phyloP scores from a whole-genome alignment of 441 rosid genomes.

The Pelargonium citronellum region DNA sequence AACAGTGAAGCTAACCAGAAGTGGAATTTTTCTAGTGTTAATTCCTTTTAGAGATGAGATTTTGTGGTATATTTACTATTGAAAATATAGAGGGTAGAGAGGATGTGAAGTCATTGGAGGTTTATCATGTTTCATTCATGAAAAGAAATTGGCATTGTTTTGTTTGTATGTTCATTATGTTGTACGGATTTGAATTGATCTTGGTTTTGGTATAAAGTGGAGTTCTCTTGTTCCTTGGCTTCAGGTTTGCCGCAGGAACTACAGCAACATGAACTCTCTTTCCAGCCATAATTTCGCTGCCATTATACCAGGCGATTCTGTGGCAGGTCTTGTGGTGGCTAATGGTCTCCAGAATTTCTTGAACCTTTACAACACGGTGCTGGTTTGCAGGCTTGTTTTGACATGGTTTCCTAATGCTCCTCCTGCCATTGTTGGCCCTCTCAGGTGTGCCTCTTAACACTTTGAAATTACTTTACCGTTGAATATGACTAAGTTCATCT shows the following conservation, averaged over 20 bases:
- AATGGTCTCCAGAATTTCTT: constrained; percentile 25
- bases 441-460: constrained; percentile 15
- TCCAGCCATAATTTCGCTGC: constrained; percentile 25
- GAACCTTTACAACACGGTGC: constrained; percentile 27
- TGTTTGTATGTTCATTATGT: no score
- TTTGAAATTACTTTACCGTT: no score
- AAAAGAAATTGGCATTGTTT: no score
- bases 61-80: no score
- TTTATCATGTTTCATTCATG: no score
- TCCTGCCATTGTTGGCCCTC: constrained; percentile 26
- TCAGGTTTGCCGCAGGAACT: constrained; percentile 24
- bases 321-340: constrained; percentile 27
- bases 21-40: neutral
- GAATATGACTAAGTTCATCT: no score
- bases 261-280: constrained; percentile 9
- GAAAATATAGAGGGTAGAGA: no score
- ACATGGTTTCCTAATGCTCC: constrained; percentile 30
- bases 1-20: neutral
- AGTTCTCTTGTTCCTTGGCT: neutral
- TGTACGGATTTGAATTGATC: neutral
- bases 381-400: constrained; percentile 28
- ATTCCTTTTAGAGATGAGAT: neutral
- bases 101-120: no score
- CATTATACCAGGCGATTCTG: constrained; percentile 24
- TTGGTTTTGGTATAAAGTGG: neutral